Percentiles rank a stretch among this genome's conserved stretches.
Conservation (phyloP, 164 flowering plant genomes). For the Tetracentron sinense region DNA sequence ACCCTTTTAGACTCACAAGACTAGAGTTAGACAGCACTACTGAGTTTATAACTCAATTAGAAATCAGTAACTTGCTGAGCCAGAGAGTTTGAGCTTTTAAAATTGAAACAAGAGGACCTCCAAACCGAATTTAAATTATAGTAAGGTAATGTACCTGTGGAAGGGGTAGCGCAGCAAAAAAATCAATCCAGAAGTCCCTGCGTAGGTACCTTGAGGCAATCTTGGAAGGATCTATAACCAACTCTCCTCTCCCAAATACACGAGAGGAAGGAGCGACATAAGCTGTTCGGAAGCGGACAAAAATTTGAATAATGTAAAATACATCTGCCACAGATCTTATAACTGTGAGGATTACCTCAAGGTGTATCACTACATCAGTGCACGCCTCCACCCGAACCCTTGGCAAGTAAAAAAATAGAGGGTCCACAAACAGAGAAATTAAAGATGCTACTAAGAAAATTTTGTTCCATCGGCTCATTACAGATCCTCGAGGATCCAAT, state of each 20-base stretch:
- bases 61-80: neutral
- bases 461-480: slow-evolving; percentile 73
- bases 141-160: slow-evolving; percentile 65
- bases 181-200: slow-evolving; percentile 64
- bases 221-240: slow-evolving; percentile 66
- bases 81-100: neutral
- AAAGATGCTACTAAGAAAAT: slow-evolving; percentile 70
- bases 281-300: slow-evolving; percentile 73
- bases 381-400: slow-evolving; percentile 40
- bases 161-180: slow-evolving; percentile 78
- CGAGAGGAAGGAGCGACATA: slow-evolving; percentile 91
- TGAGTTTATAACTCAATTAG: neutral
- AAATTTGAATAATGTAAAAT: slow-evolving; percentile 69
- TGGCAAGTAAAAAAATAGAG: slow-evolving; percentile 79
- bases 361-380: slow-evolving; percentile 44
- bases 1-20: neutral
- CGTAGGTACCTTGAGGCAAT: slow-evolving; percentile 62
- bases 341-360: slow-evolving; percentile 55
- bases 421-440: slow-evolving; percentile 84
- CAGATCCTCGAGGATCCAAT: slow-evolving; percentile 74
- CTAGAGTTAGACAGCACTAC: neutral
- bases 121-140: slow-evolving; percentile 5
- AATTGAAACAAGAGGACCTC: neutral
- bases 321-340: slow-evolving; percentile 65
- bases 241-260: slow-evolving; percentile 96